Evolutionary conservation across 345 rosid species (phyloP), one percentile per base, ranked within the genome.

Genomic region (Gossypium herbaceum): DNA sequence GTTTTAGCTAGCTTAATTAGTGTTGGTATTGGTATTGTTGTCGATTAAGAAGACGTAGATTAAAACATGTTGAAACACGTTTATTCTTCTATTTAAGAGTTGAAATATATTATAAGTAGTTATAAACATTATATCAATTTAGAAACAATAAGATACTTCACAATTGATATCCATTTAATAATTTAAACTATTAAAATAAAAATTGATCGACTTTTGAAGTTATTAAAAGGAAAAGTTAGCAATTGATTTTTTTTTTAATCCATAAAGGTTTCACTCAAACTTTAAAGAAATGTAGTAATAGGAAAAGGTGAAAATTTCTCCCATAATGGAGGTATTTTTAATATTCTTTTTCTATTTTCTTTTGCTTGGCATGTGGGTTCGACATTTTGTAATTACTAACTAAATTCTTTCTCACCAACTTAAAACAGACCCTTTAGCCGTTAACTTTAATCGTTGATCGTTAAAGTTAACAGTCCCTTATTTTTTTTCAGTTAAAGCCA

Each of bases 1-100:
- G 3, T 34, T 34, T 34, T 34, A 34, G 0, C 1, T 34, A 34
- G 0, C 1, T 34, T 4, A 0, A 0, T 34, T 34, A 34, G 39
- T 34, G 4, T 34, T 34, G 0, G 0, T 1, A 34, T 34, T 34
- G 0, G 0, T 5, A 34, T 34, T 1, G 0, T 5, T 34, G 7
- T 5, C 41, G 0, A 0, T 34, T 34, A 5, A 0, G 1, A 34
- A 34, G 1, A 5, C 0, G 1, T 34, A 5, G 7, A 6, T 34
- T 34, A 4, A 5, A 34, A 0, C 7, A 0, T 34, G 1, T 0
- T 34, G 7, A 34, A 5, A 5, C 7, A 1, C 7, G 1, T 34
- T 34, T 34, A 34, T 34, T 5, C 41, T 34, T 0, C 7, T 34
- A 34, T 34, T 5, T 5, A 34, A 34, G 7, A 0, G 7, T 34